Evolutionary conservation across 305 asterid species (phyloP).

Genomic region (Plantago coronopus): DNA sequence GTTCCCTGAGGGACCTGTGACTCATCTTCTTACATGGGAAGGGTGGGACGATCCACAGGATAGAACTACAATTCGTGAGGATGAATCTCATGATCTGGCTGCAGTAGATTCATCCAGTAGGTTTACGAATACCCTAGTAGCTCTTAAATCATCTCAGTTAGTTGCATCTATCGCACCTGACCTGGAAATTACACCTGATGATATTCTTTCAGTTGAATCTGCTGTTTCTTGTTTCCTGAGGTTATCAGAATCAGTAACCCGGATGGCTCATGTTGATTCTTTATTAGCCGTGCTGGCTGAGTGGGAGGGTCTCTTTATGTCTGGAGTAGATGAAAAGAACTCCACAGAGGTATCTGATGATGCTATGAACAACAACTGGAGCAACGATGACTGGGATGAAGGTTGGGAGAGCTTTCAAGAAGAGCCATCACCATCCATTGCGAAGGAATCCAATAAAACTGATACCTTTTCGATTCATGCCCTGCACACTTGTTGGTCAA

Average conservation of each 20-base stretch:
- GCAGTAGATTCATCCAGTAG: slow-evolving; percentile 42
- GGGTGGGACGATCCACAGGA: slow-evolving; percentile 63
- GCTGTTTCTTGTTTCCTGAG: slow-evolving; percentile 75
- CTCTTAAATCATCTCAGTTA: slow-evolving; percentile 81
- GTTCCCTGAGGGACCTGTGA: slow-evolving; percentile 31
- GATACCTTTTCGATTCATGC: slow-evolving; percentile 47
- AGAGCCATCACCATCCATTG: slow-evolving; percentile 46
- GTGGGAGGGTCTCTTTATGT: slow-evolving; percentile 76
- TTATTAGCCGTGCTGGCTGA: slow-evolving; percentile 65
- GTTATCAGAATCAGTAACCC: slow-evolving; percentile 52
- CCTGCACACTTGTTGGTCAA: slow-evolving; percentile 75
- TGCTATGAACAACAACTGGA: slow-evolving; percentile 42
- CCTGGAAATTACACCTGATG: slow-evolving; percentile 63
- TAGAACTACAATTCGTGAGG: slow-evolving; percentile 29
- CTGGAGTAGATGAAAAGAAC: slow-evolving; percentile 30
- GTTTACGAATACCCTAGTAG: slow-evolving; percentile 65
- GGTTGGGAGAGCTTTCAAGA: slow-evolving; percentile 98
- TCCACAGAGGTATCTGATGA: slow-evolving; percentile 40
- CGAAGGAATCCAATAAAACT: slow-evolving; percentile 44
- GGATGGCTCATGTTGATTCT: slow-evolving; percentile 43
- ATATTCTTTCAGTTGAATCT: slow-evolving; percentile 59
- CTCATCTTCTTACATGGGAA: slow-evolving; percentile 75
- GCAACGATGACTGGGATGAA: slow-evolving; percentile 88
- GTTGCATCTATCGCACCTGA: slow-evolving; percentile 60
- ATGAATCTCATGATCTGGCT: slow-evolving; percentile 34